Percentiles rank a stretch among this genome's conserved stretches.
Evolutionary conservation across 1,139 yeast genomes (phyloP).

Genomic region (Suzukiozyma palmioleophila): DNA sequence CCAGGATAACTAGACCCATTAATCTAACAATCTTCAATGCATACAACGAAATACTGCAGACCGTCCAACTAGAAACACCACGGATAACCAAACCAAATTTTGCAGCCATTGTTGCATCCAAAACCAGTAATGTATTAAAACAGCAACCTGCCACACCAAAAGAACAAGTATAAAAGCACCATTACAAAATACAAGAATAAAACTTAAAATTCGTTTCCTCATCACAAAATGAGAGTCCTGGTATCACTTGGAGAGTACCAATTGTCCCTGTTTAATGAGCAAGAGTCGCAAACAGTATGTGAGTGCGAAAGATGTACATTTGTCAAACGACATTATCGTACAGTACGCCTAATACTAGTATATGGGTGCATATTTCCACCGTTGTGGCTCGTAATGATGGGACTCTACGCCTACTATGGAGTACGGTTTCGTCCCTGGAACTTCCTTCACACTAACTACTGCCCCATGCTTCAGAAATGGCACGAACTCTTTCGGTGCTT

Average conservation of each 20-base stretch:
- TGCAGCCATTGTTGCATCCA: conserved; percentile 1
- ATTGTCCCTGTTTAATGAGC: neutral
- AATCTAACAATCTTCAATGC: no score
- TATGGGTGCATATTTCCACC: conserved; percentile 20
- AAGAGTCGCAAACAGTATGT: conserved; percentile 8
- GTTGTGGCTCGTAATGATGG: conserved; percentile 13
- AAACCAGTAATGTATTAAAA: neutral
- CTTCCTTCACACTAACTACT: neutral
- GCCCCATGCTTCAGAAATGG: neutral
- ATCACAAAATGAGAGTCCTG: neutral
- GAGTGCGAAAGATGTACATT: conserved; percentile 15
- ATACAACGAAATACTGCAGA: no score
- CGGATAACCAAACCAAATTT: neutral
- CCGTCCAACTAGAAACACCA: no score
- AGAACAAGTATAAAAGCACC: no score
- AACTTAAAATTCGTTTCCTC: no score
- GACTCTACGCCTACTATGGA: neutral
- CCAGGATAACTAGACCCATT: no score
- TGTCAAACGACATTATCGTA: conserved; percentile 3
- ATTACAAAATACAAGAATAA: no score
- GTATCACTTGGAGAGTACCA: neutral
- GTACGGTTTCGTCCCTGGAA: neutral
- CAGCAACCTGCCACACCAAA: neutral
- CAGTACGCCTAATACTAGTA: conserved; percentile 8
- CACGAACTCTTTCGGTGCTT: neutral